A percentile compares a stretch with the other conserved stretches of the same genome.
These are phyloP conservation scores for Herpotrichia juniperi DNA, from an alignment of 2,329 filamentous ascomycete species.

Conservation along the genomic window DNA sequence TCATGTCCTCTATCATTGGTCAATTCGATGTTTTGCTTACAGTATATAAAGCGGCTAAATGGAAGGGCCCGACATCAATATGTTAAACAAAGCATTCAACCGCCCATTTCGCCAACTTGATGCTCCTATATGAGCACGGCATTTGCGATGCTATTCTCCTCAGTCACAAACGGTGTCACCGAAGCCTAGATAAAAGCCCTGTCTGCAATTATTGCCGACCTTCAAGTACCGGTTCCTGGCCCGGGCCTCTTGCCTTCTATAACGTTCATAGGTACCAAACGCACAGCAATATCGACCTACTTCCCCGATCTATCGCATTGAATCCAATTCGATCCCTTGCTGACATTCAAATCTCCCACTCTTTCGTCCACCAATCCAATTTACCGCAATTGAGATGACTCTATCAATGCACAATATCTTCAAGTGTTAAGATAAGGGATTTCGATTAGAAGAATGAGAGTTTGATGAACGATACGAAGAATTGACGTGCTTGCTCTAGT, in stretches of 20 bases:
- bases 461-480: not conserved
- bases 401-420: conserved; percentile 2
- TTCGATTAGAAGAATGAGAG: not conserved
- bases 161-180: no score
- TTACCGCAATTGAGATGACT: not conserved
- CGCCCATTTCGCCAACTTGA: no score
- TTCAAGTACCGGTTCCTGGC: not conserved
- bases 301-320: not conserved
- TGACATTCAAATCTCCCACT: not conserved
- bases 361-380: conserved; percentile 9
- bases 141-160: not conserved
- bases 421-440: not conserved
- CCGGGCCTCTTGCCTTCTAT: not conserved
- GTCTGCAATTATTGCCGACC: not conserved
- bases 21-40: not conserved
- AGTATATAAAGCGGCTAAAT: conserved; percentile 11
- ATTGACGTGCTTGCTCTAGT: not conserved
- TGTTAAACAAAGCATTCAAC: not conserved
- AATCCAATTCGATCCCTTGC: not conserved
- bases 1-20: conserved; percentile 4
- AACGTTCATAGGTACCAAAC: not conserved
- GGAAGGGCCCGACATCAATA: not conserved
- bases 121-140: no score
- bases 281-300: not conserved
- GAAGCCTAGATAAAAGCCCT: not conserved